A percentile compares a stretch with the other conserved stretches of the same genome.
Evolutionary conservation across 768 basidiomycete genomes (phyloP).

Genomic region (Termitomyces sp.): DNA sequence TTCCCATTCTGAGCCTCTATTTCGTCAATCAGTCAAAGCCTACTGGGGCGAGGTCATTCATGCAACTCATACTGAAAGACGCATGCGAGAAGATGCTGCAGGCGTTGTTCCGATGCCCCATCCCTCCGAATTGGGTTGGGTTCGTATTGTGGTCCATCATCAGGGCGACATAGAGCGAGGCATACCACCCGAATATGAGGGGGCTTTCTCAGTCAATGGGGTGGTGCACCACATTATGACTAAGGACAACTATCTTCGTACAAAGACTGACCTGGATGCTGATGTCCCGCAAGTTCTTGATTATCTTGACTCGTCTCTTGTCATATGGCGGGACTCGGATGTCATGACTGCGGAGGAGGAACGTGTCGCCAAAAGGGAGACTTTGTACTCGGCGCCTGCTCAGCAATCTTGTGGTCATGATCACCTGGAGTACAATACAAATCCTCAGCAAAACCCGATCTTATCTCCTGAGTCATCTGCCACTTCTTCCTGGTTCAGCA

Average conservation of each 20-base stretch:
- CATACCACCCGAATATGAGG: constrained; percentile 63
- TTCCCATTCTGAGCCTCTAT: constrained; percentile 55
- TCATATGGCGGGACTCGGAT: constrained; percentile 78
- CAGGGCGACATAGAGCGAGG: constrained; percentile 47
- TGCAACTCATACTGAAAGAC: constrained; percentile 43
- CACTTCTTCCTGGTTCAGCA: constrained; percentile 36
- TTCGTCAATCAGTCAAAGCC: constrained; percentile 59
- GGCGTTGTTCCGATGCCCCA: constrained; percentile 43
- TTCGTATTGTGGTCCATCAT: constrained; percentile 71
- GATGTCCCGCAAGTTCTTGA: constrained; percentile 34
- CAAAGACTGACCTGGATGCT: constrained; percentile 57
- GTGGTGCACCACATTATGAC: constrained; percentile 69
- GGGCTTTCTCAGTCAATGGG: constrained; percentile 69
- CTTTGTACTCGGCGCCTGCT: constrained; percentile 20
- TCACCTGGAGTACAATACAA: constrained; percentile 59
- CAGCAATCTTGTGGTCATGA: constrained; percentile 63
- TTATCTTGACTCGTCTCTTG: constrained; percentile 47
- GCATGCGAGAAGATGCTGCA: constrained; percentile 63
- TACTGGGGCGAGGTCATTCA: constrained; percentile 77
- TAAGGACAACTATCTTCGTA: constrained; percentile 64
- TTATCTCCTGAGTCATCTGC: constrained; percentile 28
- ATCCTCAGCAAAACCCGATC: constrained; percentile 50
- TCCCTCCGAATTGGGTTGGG: constrained; percentile 64
- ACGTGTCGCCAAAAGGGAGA: constrained; percentile 24
- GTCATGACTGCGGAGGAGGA: constrained; percentile 53